phyloP scores from a whole-genome alignment of 306 rosid genomes.

The Malus orientalis region DNA sequence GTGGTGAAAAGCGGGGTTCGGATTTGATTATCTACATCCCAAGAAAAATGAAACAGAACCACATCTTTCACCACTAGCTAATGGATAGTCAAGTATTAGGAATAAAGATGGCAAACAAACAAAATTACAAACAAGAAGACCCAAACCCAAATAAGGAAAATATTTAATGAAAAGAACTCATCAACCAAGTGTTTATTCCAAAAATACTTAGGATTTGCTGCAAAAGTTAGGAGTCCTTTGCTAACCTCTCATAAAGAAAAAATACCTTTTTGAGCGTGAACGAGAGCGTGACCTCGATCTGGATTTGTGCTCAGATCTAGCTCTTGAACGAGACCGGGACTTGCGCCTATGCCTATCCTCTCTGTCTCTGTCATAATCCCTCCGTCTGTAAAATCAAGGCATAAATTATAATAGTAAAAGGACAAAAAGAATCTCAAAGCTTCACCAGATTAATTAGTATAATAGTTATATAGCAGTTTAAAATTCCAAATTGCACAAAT shows the following conservation, averaged over 20 bases:
- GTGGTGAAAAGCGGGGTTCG: background rate
- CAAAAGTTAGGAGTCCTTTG: too few relatives aligned
- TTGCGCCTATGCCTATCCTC: slow-evolving; percentile 64
- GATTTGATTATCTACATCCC: background rate
- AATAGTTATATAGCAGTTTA: background rate
- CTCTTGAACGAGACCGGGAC: slow-evolving; percentile 57
- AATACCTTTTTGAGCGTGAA: slow-evolving; percentile 91
- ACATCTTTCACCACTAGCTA: background rate
- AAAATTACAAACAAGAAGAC: background rate
- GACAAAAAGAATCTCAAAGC: background rate
- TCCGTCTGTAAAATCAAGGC: slow-evolving; percentile 39
- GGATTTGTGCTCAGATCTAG: slow-evolving; percentile 63
- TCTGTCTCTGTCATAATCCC: slow-evolving; percentile 64
- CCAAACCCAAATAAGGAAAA: background rate
- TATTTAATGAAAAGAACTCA: background rate
- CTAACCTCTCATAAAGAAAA: background rate
- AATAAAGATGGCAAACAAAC: background rate
- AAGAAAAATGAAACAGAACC: background rate
- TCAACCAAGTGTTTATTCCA: background rate
- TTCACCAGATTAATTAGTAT: background rate
- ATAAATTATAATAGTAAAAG: background rate
- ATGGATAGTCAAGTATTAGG: background rate
- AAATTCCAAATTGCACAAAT: background rate
- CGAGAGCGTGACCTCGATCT: slow-evolving; percentile 75
- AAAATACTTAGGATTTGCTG: too few relatives aligned